These are phyloP conservation scores for Starmerella floris DNA, from an alignment of 805 yeast species.

Conservation along the genomic window DNA sequence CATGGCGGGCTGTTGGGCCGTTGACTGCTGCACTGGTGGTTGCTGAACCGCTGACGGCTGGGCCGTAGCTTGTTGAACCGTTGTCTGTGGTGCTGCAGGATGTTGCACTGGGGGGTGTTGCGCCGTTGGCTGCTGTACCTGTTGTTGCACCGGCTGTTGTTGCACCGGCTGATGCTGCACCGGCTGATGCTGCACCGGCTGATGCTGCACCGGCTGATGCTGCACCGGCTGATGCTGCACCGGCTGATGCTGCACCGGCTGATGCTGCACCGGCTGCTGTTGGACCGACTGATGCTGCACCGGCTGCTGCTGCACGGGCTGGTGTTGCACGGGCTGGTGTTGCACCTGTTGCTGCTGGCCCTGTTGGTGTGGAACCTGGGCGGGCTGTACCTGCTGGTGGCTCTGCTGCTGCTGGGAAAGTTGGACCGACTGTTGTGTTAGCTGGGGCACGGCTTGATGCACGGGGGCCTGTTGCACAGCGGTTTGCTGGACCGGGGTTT, in stretches of 20 bases:
- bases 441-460: conserved; percentile 10
- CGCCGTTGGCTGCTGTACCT: conserved; percentile 1
- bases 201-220: not conserved
- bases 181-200: too few relatives aligned
- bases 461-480: not conserved
- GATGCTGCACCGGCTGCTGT: conserved; percentile 3
- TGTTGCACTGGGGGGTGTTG: conserved; percentile 1
- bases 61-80: not conserved
- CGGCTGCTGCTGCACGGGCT: not conserved
- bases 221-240: not conserved
- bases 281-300: conserved; percentile 7
- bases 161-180: not conserved
- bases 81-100: not conserved
- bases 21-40: conserved; percentile 1
- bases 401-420: conserved; percentile 2
- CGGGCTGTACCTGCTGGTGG: conserved; percentile 3
- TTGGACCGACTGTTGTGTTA: conserved; percentile 5
- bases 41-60: not conserved
- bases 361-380: conserved; percentile 3
- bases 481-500: not conserved
- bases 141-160: conserved; percentile 1
- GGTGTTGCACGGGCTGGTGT: conserved; percentile 1
- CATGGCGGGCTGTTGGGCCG: too few relatives aligned
- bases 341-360: conserved; percentile 4
- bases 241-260: not conserved